These are phyloP conservation scores for Antrodiella citrinella DNA, from an alignment of 768 basidiomycete genomes.

Conservation along the genomic window DNA sequence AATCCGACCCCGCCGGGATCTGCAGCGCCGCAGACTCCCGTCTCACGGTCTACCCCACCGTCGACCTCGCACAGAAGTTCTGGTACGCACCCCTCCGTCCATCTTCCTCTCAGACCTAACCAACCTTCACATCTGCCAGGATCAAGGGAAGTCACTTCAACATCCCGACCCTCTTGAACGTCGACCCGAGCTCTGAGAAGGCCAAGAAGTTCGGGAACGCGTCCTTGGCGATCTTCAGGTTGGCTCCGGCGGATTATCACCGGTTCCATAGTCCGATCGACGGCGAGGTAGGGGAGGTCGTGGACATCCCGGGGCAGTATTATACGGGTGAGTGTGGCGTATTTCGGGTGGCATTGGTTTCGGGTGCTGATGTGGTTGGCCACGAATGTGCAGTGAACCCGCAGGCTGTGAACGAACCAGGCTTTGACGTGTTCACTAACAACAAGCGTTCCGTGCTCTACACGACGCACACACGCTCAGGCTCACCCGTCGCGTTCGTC, in stretches of 20 bases:
- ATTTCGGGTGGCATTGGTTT: neutral
- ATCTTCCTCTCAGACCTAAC: neutral
- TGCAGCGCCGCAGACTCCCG: slow-evolving; percentile 69
- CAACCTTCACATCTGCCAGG: slow-evolving; percentile 29
- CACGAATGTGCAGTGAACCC: slow-evolving; percentile 50
- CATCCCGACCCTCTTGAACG: slow-evolving; percentile 49
- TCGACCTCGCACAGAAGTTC: slow-evolving; percentile 53
- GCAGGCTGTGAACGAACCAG: slow-evolving; percentile 62
- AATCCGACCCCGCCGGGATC: slow-evolving; percentile 41
- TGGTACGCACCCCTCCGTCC: slow-evolving; percentile 38
- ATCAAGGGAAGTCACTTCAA: slow-evolving; percentile 68
- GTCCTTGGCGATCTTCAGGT: slow-evolving; percentile 54
- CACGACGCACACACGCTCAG: slow-evolving; percentile 37
- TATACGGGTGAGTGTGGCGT: slow-evolving; percentile 40
- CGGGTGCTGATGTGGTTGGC: neutral
- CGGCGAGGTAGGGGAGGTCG: slow-evolving; percentile 37
- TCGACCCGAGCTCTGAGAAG: slow-evolving; percentile 33
- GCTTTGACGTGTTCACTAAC: slow-evolving; percentile 57
- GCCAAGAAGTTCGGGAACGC: slow-evolving; percentile 34
- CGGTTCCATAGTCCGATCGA: slow-evolving; percentile 70
- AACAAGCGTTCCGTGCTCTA: slow-evolving; percentile 53
- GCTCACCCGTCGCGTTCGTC: slow-evolving; percentile 52
- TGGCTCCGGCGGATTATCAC: slow-evolving; percentile 79
- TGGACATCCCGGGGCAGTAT: slow-evolving; percentile 46
- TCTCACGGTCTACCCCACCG: slow-evolving; percentile 55